A percentile compares a stretch with the other conserved stretches of the same genome.
These are phyloP conservation scores for Kazachstania psychrophila DNA, from an alignment of 805 yeast species.

Conservation along the genomic window DNA sequence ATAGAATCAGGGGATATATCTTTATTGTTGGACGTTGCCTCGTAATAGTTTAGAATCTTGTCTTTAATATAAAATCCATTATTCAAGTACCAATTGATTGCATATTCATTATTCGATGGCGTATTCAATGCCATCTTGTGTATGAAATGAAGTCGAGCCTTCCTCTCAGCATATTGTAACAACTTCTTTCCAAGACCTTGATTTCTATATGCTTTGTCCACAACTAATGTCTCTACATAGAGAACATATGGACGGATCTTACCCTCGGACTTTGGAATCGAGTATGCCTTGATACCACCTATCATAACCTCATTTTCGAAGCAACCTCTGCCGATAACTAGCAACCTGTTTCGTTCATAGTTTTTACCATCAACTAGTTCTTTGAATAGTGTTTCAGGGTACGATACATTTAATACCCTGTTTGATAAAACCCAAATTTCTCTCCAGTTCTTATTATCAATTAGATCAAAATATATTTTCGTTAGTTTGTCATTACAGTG, in stretches of 20 bases:
- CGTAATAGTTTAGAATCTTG: too few species aligned
- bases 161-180: constrained; percentile 45
- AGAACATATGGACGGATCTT: constrained; percentile 39
- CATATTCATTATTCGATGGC: constrained; percentile 35
- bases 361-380: neutral
- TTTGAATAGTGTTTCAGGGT: constrained; percentile 1
- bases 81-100: constrained; percentile 42
- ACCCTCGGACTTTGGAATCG: constrained; percentile 33
- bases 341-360: neutral
- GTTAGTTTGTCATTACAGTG: too few species aligned
- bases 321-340: constrained; percentile 27
- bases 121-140: constrained; percentile 46
- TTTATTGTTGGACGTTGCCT: too few species aligned
- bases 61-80: constrained; percentile 38
- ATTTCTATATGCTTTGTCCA: constrained; percentile 52
- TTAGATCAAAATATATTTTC: neutral
- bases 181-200: constrained; percentile 55
- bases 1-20: too few species aligned
- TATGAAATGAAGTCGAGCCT: constrained; percentile 36
- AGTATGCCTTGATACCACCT: constrained; percentile 58
- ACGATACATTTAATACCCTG: neutral
- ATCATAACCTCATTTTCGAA: constrained; percentile 70
- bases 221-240: constrained; percentile 59
- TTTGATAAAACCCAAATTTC: neutral
- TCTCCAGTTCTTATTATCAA: neutral